Percentiles rank a stretch among this genome's conserved stretches.
These are phyloP conservation scores for Fusarium aywerte DNA, from an alignment of 2,329 filamentous ascomycete genomes.

Conservation along the genomic window DNA sequence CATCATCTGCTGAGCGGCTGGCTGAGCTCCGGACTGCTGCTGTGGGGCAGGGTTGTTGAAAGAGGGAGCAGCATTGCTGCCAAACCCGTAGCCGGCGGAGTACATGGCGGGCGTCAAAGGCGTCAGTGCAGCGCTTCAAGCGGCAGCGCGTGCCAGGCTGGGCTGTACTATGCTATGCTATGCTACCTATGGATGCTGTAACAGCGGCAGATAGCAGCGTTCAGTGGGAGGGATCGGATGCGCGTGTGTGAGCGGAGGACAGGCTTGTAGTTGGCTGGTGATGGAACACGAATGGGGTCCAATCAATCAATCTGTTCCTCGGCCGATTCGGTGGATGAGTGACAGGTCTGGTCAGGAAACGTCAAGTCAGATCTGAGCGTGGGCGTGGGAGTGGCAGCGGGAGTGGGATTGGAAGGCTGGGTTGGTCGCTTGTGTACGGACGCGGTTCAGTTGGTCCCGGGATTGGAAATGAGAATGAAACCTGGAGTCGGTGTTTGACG, in stretches of 20 bases:
- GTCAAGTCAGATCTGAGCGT: slow-evolving; percentile 11
- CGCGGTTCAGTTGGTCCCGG: slow-evolving; percentile 44
- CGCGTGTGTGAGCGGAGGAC: slow-evolving; percentile 29
- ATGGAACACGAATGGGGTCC: slow-evolving; percentile 34
- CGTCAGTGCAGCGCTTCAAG: slow-evolving; percentile 38
- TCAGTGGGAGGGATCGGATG: slow-evolving; percentile 10
- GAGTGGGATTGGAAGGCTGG: slow-evolving; percentile 34
- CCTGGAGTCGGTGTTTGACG: slow-evolving; percentile 35
- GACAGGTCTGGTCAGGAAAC: slow-evolving; percentile 5
- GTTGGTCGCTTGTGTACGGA: slow-evolving; percentile 43
- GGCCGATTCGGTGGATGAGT: slow-evolving; percentile 20
- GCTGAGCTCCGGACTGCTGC: slow-evolving; percentile 54
- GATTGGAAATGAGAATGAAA: slow-evolving; percentile 45
- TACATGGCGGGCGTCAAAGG: slow-evolving; percentile 57
- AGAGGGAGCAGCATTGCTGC: slow-evolving; percentile 62
- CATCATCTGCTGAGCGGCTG: slow-evolving; percentile 65
- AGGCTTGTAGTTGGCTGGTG: slow-evolving; percentile 38
- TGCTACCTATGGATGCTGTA: slow-evolving; percentile 6
- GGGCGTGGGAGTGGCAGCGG: slow-evolving; percentile 19
- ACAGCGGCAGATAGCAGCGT: slow-evolving; percentile 28
- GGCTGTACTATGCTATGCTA: background rate
- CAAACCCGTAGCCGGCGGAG: slow-evolving; percentile 65
- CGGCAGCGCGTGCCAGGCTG: slow-evolving; percentile 29
- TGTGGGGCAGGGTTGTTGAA: slow-evolving; percentile 59
- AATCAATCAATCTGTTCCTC: slow-evolving; percentile 19